These are phyloP conservation scores for Akebia trifoliata DNA, from an alignment of 164 flowering plant genomes.

Conservation along the genomic window DNA sequence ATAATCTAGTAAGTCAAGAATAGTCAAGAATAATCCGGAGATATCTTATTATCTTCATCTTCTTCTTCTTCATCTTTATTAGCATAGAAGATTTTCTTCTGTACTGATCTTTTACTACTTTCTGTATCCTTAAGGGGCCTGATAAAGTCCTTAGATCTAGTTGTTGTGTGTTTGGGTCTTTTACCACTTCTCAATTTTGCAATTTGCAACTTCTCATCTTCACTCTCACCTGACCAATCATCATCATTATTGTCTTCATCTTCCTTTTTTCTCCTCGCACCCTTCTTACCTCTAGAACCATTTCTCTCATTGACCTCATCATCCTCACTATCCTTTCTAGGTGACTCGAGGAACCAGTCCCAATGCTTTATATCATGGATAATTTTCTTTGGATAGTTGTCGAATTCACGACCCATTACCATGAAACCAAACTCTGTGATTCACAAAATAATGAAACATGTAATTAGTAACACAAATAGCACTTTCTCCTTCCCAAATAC, in stretches of 20 bases:
- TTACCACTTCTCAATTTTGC: slow-evolving; percentile 30
- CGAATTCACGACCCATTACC: slow-evolving; percentile 75
- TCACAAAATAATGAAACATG: slow-evolving; percentile 2
- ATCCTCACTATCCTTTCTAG: slow-evolving; percentile 35
- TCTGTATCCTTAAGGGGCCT: slow-evolving; percentile 13
- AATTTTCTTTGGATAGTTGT: slow-evolving; percentile 45
- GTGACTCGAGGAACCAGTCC: slow-evolving; percentile 70
- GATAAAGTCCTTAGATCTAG: slow-evolving; percentile 49
- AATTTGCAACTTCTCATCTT: slow-evolving; percentile 42
- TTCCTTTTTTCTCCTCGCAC: slow-evolving; percentile 29
- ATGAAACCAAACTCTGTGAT: slow-evolving; percentile 88
- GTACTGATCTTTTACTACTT: slow-evolving; percentile 8
- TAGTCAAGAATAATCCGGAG: no score
- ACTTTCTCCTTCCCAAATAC: not conserved
- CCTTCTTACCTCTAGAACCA: slow-evolving; percentile 11
- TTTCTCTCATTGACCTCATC: slow-evolving; percentile 28
- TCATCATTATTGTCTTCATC: slow-evolving; percentile 43
- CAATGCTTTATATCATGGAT: slow-evolving; percentile 50
- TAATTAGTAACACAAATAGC: not conserved
- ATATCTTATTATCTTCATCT: no score
- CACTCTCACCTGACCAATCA: slow-evolving; percentile 71
- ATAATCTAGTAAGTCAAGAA: no score
- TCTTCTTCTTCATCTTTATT: slow-evolving; percentile 40
- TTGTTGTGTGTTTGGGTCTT: slow-evolving; percentile 34
- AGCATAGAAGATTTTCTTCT: slow-evolving; percentile 12